Base-by-base conservation (phyloP, 139 green algal genomes). In the Spirogloea muscicola region DNA sequence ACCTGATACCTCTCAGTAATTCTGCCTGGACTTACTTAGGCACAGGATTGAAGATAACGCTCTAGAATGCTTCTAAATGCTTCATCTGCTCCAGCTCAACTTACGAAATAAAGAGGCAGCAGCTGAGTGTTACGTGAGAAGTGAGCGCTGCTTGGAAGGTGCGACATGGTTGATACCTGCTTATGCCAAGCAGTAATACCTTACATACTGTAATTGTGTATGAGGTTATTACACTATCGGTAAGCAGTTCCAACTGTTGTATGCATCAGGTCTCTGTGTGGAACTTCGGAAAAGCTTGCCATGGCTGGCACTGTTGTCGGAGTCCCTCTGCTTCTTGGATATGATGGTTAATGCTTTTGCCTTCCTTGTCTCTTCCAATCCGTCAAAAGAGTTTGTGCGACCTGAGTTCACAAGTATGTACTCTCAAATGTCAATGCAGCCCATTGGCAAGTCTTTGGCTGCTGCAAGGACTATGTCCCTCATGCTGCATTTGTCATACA, bases 321-420 rank as follows among this genome's bases (percentile, higher is more conserved):
- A 96, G 76, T 79, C 48, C 48, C 25, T 96, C 3, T 84, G 87
- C 0, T 80, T 96, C 69, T 74, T 94, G 38, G 91, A 96, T 69
- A 84, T 96, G 87, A 81, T 95, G 74, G 59, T 72, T 6, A 48
- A 73, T 0, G 72, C 77, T 34, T 91, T 96, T 68, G 85, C 86
- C 1, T 51, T 60, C 3, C 59, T 86, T 21, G 71, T 83, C 7
- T 62, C 25, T 34, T 65, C 36, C 51, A 72, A 65, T 51, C 25
- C 48, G 1, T 9, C 13, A 4, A 34, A 69, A 1, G 63, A 59
- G n/a, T 91, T 82, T 41, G 69, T 82, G n/a, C 75, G 84, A n/a
- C 84, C 84, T 13, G 49, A 66, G 42, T 49, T 89, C n/a, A 73
- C 51, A 44, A 58, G 75, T 79, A 69, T 18, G 5, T 38, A 33